phyloP scores from a whole-genome alignment of 2,329 filamentous ascomycete species.

The Fusarium liriodendri region DNA sequence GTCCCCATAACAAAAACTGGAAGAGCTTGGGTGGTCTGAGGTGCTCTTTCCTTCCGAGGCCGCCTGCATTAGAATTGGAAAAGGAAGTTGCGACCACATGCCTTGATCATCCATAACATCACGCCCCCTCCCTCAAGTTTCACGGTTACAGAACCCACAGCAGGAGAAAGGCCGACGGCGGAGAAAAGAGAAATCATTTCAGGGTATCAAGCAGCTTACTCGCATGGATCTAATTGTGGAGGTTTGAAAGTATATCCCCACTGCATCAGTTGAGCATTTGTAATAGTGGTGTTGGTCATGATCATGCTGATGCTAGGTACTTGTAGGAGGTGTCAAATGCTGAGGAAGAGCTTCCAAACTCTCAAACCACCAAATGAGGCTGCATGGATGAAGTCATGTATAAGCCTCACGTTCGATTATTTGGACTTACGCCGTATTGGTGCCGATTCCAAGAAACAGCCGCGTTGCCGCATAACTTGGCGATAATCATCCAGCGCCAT shows the following conservation, averaged over 20 bases:
- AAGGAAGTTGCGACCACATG: constrained; percentile 9
- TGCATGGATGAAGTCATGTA: constrained; percentile 5
- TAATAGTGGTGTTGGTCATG: background rate
- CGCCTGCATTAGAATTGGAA: constrained; percentile 25
- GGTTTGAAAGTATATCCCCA: background rate
- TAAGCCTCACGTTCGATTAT: background rate
- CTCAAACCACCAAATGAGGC: background rate
- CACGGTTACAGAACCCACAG: constrained; percentile 7
- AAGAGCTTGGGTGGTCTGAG: constrained; percentile 10
- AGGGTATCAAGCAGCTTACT: background rate
- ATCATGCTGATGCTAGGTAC: background rate
- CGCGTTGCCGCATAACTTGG: constrained; percentile 5
- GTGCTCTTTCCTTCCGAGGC: constrained; percentile 18
- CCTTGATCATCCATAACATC: constrained; percentile 6
- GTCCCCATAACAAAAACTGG: background rate
- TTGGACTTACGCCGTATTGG: background rate
- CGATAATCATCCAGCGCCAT: constrained; percentile 1
- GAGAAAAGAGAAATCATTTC: constrained; percentile 8
- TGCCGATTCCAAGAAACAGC: background rate
- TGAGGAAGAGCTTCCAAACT: background rate
- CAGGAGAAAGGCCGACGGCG: background rate
- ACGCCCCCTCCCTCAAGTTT: constrained; percentile 3
- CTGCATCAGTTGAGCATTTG: constrained; percentile 1
- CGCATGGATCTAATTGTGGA: background rate
- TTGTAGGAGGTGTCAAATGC: background rate